Evolutionary conservation across 208 protist species (phyloP).

Genomic region (Leishmania tropica): DNA sequence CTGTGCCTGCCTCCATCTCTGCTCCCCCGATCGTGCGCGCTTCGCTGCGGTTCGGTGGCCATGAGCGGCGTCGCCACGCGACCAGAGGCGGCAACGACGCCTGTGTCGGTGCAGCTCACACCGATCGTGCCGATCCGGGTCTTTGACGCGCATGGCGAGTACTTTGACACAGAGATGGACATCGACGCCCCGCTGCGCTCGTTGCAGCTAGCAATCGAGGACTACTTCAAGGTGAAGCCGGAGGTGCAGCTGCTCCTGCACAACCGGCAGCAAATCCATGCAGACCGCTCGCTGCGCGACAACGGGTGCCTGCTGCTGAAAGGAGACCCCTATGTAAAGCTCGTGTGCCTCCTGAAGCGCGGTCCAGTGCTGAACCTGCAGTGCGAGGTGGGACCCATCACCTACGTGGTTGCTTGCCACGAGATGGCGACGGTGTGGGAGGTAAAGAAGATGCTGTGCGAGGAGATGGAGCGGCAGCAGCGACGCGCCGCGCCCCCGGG

Average conservation of each 20-base stretch:
- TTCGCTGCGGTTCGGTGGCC: background rate
- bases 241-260: conserved; percentile 83
- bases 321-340: conserved; percentile 84
- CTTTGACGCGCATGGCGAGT: conserved; percentile 72
- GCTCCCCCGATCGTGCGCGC: background rate
- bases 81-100: background rate
- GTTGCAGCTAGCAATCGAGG: conserved; percentile 80
- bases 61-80: conserved; percentile 2
- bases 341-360: conserved; percentile 68
- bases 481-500: background rate
- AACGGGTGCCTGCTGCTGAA: conserved; percentile 87
- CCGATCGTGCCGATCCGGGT: conserved; percentile 74
- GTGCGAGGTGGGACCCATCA: conserved; percentile 38
- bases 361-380: conserved; percentile 73
- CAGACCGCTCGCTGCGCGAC: conserved; percentile 54
- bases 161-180: conserved; percentile 86
- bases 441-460: conserved; percentile 69
- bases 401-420: conserved; percentile 55
- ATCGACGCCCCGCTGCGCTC: conserved; percentile 67
- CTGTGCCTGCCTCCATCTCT: background rate
- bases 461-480: conserved; percentile 43
- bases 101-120: conserved; percentile 71
- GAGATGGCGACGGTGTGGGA: conserved; percentile 72
- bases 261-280: conserved; percentile 73
- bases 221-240: conserved; percentile 82